Evolutionary conservation across 345 rosid species (phyloP), one percentile per base, ranked within the genome.

Genomic region (rapeseed (Brassica napus)): DNA sequence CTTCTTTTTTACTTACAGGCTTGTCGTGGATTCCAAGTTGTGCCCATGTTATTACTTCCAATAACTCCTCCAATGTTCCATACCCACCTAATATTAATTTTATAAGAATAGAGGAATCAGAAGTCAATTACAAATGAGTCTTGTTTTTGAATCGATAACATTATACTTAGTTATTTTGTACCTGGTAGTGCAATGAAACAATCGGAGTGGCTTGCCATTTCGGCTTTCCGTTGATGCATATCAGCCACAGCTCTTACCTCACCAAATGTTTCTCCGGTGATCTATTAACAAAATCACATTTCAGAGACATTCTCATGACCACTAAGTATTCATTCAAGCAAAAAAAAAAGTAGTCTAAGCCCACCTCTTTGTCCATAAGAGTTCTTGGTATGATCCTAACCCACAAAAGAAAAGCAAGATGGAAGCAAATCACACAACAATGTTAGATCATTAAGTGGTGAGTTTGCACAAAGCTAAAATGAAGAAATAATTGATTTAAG

Each of bases 111-210:
- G 32, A 65, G 2, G 12, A 9, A 65, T 52, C 4, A 18, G 44
- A 42, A 55, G 47, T 16, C 64, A 28, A 28, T 28, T 28, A 28
- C 31, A 28, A 28, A 28, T 28, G 31, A 28, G 31, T 28, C 31
- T 28, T 28, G 31, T 28, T 28, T 28, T 28, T 28, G 31, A 28
- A 4, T 28, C 4, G 31, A 28, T 28, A 28, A 28, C 31, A 0
- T 28, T 28, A 28, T 28, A 28, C 31, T 28, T 28, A 65, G 44
- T 75, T 68, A 59, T 68, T 75, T 0, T 26, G 79, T 69, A 94
- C 98, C 98, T 85, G 98, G 98, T 58, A 94, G 75, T 54, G 98
- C 98, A 65, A 94, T 94, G 80, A 94, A 94, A 81, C 98, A 93
- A 78, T 94, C 98, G 14, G 98, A 90, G 81, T 86, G 90, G 82